Conservation (phyloP, 495 filamentous ascomycete species). For the Aspergillus cavernicola region DNA sequence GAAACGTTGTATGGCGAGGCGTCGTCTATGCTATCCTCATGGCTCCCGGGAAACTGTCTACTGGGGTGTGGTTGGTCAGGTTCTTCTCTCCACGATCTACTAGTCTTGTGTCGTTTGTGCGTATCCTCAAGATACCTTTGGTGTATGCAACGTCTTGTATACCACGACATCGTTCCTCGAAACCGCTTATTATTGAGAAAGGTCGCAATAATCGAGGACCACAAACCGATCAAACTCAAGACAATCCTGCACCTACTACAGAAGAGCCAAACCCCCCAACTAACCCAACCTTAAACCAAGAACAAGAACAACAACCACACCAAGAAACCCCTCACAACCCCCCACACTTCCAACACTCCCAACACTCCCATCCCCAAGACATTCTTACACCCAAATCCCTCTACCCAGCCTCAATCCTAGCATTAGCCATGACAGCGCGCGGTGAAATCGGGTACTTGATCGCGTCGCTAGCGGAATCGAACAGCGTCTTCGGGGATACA, state of each 20-base stretch:
- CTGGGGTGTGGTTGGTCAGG: constrained; percentile 62
- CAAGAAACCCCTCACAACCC: not conserved
- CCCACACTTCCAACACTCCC: not conserved
- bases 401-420: constrained; percentile 57
- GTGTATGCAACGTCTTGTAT: constrained; percentile 1
- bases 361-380: constrained; percentile 13
- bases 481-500: constrained; percentile 48
- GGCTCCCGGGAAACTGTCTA: constrained; percentile 59
- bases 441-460: constrained; percentile 81
- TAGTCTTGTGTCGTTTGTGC: not conserved
- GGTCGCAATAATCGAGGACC: not conserved
- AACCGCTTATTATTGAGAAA: constrained; percentile 7
- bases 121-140: constrained; percentile 7
- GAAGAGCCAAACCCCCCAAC: too few relatives aligned
- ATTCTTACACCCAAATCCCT: constrained; percentile 54
- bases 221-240: not conserved
- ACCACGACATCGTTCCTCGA: not conserved
- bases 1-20: constrained; percentile 64
- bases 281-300: too few relatives aligned
- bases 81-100: constrained; percentile 25
- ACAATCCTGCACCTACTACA: too few relatives aligned
- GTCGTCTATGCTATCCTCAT: constrained; percentile 69
- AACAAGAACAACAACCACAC: too few relatives aligned
- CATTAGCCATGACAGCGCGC: constrained; percentile 65
- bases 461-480: constrained; percentile 60